Evolutionary conservation across 2,329 filamentous ascomycete species (phyloP).

Genomic region (Gaeumannomyces tritici): DNA sequence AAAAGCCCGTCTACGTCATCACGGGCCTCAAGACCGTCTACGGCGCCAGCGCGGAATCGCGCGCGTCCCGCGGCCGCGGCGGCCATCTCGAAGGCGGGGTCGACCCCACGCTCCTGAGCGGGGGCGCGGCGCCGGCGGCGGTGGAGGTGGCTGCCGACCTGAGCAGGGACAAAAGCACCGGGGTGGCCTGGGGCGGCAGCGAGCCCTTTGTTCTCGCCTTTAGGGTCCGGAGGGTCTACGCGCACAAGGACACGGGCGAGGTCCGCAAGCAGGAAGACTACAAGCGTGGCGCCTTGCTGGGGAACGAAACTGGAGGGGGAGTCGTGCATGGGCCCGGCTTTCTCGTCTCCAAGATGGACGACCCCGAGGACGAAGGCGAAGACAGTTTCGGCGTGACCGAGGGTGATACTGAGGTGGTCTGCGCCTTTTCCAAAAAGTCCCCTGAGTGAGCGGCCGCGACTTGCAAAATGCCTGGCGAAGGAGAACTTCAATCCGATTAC

Average conservation of each 20-base stretch:
- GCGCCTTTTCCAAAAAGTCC: background rate
- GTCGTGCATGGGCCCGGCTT: background rate
- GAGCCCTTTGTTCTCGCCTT: background rate
- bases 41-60: background rate
- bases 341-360: background rate
- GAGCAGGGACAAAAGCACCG: background rate
- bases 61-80: background rate
- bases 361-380: slow-evolving; percentile 4
- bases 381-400: background rate
- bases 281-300: background rate
- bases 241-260: background rate
- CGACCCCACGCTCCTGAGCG: background rate
- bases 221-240: background rate
- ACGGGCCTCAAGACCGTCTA: background rate
- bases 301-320: background rate
- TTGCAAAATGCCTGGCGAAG: too few species aligned
- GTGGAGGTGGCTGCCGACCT: background rate
- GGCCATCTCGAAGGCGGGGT: background rate
- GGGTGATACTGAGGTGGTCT: background rate
- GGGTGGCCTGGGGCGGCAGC: background rate
- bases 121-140: background rate
- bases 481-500: too few species aligned
- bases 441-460: background rate
- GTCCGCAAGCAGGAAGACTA: background rate
- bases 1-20: background rate